Evolutionary conservation across 257 asterid species (phyloP), one percentile per base, ranked within the genome.

Genomic region (Plantago ovata): DNA sequence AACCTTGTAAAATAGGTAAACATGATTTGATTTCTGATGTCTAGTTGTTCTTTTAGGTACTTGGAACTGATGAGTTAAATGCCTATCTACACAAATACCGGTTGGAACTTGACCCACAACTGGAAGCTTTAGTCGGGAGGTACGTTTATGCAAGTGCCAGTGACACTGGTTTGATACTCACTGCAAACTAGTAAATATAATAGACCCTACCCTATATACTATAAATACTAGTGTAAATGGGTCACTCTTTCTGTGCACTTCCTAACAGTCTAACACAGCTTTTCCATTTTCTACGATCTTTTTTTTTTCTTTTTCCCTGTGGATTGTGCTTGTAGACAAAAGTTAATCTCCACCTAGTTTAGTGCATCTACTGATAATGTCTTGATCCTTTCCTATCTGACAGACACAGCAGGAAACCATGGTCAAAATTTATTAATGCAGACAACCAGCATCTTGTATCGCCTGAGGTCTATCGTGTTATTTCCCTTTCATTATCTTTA

Each of bases 111-210:
- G 96, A 87, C 69, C 89, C 95, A 65, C 94, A 85, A 67, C 94
- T 91, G 47, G 89, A 81, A 81, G 83, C 95, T 71, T 90, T 87
- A 46, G 93, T 91, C 66, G 96, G 98, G 58, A 91, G 96, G 98
- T 91, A 73, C 41, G 72, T 40, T 20, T 9, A 16, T 33, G 7
- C 53, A 68, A 39, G 20, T 48, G 24, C 38, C 13, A 11, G n/a
- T 12, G 11, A 12, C 15, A 6, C 62, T 13, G 18, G 38, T 38
- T 20, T 11, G 36, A 28, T 3, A 3, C 36, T 28, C 36, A 28
- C 36, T 28, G 7, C 36, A 28, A 28, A 28, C n/a, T n/a, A n/a
- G n/a, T n/a, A n/a, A n/a, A n/a, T n/a, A n/a, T n/a, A n/a, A n/a
- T n/a, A n/a, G n/a, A n/a, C n/a, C n/a, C n/a, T n/a, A n/a, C n/a